Evolutionary conservation across 164 flowering plant genomes (phyloP), one percentile per base, ranked within the genome.

Genomic region (Magnolia kwangsiensis): DNA sequence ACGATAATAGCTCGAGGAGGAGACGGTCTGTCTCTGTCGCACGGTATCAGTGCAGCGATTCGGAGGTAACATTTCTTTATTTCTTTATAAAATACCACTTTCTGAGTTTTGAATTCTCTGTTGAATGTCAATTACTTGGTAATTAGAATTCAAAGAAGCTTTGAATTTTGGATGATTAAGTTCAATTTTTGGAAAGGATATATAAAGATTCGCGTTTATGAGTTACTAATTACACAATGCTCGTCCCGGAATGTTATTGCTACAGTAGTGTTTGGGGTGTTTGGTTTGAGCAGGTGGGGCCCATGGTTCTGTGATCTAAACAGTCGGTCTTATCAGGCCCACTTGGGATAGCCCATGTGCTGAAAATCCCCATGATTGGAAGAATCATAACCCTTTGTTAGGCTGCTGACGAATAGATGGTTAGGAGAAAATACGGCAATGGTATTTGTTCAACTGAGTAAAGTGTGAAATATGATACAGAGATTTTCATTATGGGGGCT

Each of bases 1-100:
- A 79, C 0, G 86, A 81, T 11, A 80, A 45, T 61, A 74, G 66
- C 76, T 80, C 87, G 0, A 76, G 92, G 74, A 83, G 94, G 76
- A 83, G 97, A 78, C 84, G 98, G 29, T 92, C 98, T 13, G 80
- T 87, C 21, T 96, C 99, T 0, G 94, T 91, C 31, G 96, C 85
- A 13, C 88, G 88, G 20, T 81, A 76, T 78, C 92, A 74, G 69
- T 83, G 81, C 67, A 89, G 96, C 70, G 98, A 93, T 82, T 89
- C 93, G 7, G 96, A 95, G 98, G 98, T 95, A 69, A 79, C 10
- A 23, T 74, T 49, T 4, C 37, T 11, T 55, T 50, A n/a, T 65
- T 65, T 37, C 16, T 1, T 55, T 11, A 55, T 1, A 55, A 55
- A 55, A 55, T 9, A 55, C 13, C 2, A 3, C 3, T 55, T 55